phyloP scores from a whole-genome alignment of 306 rosid genomes.

The Medicago ruthenica region DNA sequence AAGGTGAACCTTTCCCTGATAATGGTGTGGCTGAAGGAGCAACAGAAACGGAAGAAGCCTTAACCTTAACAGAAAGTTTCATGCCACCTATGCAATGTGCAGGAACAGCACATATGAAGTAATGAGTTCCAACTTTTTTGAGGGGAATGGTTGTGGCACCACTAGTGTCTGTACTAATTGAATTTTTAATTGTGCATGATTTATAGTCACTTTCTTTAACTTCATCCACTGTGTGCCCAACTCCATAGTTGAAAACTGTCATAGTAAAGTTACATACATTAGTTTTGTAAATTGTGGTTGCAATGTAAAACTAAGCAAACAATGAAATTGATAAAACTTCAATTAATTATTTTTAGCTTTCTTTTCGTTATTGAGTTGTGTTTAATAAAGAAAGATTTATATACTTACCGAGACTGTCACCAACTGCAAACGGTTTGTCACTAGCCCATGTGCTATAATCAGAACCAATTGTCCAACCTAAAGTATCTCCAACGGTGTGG shows the following conservation, averaged over 20 bases:
- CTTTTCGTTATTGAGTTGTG: not conserved
- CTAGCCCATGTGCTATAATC: slow-evolving; percentile 83
- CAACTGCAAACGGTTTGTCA: slow-evolving; percentile 68
- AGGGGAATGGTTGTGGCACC: slow-evolving; percentile 77
- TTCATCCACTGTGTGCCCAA: slow-evolving; percentile 90
- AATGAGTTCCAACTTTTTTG: slow-evolving; percentile 71
- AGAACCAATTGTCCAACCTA: slow-evolving; percentile 71
- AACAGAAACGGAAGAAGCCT: slow-evolving; percentile 15
- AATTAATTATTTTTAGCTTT: too few relatives aligned
- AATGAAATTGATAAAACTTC: not conserved
- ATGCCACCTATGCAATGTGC: slow-evolving; percentile 87
- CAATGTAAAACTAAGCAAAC: not conserved
- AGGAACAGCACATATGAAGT: slow-evolving; percentile 67
- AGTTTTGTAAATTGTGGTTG: not conserved
- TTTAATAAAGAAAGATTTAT: not conserved
- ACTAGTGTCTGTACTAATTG: slow-evolving; percentile 68
- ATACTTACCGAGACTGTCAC: slow-evolving; percentile 76
- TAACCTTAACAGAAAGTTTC: slow-evolving; percentile 71
- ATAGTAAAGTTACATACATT: not conserved
- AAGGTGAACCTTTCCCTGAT: slow-evolving; percentile 43
- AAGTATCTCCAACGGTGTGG: slow-evolving; percentile 74
- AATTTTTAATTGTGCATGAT: slow-evolving; percentile 64
- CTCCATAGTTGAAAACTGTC: slow-evolving; percentile 76
- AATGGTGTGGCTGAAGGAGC: slow-evolving; percentile 20
- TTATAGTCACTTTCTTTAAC: slow-evolving; percentile 76